Evolutionary conservation across 2,329 filamentous ascomycete species (phyloP), one percentile per base, ranked within the genome.

Genomic region (Xylariaceae sp.): DNA sequence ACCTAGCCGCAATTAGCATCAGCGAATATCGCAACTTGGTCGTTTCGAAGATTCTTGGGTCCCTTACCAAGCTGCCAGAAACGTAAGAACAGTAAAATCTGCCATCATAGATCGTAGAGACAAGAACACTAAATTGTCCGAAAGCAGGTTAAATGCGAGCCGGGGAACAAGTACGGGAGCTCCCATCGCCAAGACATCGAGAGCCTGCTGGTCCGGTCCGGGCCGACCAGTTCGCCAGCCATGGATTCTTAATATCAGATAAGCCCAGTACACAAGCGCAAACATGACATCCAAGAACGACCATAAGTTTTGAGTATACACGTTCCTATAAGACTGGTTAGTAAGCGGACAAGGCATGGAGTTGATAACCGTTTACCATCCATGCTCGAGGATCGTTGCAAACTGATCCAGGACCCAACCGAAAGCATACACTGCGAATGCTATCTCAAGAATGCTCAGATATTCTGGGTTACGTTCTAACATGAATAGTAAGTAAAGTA

Each of bases 271-370:
- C 29, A 95, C 87, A 42, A 80, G 65, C n/a, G 86, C 82, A 66
- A 93, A 96, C 3, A 85, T 85, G 45, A 93, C 86, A 70, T 95
- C 91, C 16, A 96, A 81, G 66, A 96, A 95, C 0, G 90, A 91
- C 91, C 91, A 96, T 2, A 96, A 76, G 65, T 95, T 93, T 70
- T 96, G 90, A 0, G 90, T 92, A 67, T 95, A 93, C 1, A 95
- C 90, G 55, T 85, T 84, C 89, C 89, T 84, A 46, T 54, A 41
- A 20, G 48, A 23, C 2, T 9, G 18, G 20, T 62, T 26, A 65
- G 44, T 37, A 40, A 19, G 12, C 50, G 41, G 51, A 50, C 23
- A 19, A 40, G 23, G 16, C 14, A 18, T 20, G 29, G 23, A 48
- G 9, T 26, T 7, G 16, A 6, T n/a, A 49, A 16, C 12, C 50